phyloP scores from a whole-genome alignment of 2,329 filamentous ascomycete species.

The Cytospora mali region DNA sequence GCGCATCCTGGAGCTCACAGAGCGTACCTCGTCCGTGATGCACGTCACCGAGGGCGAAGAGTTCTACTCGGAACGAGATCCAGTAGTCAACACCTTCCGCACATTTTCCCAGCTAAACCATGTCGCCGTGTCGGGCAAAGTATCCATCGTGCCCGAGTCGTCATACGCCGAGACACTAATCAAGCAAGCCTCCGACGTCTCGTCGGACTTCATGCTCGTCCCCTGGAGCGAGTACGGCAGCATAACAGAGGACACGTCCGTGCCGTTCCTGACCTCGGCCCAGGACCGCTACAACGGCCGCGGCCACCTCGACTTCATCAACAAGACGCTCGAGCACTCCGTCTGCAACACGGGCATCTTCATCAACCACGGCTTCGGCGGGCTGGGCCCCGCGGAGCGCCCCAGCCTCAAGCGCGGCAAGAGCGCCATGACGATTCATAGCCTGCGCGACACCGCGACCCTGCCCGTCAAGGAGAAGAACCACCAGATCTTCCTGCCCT shows the following conservation, averaged over 20 bases:
- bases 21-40: conserved; percentile 95
- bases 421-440: conserved; percentile 63
- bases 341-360: conserved; percentile 75
- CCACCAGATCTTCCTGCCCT: conserved; percentile 86
- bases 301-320: conserved; percentile 75
- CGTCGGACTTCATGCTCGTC: conserved; percentile 75
- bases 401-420: conserved; percentile 49
- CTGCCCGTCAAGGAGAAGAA: conserved; percentile 66
- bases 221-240: conserved; percentile 88
- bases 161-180: conserved; percentile 79
- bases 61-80: conserved; percentile 67
- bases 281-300: conserved; percentile 64
- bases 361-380: conserved; percentile 66
- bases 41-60: conserved; percentile 83
- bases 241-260: conserved; percentile 65
- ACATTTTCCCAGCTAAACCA: conserved; percentile 85
- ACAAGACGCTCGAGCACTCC: conserved; percentile 63
- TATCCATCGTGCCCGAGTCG: conserved; percentile 76
- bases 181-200: conserved; percentile 68
- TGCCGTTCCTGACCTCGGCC: conserved; percentile 44
- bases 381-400: conserved; percentile 40
- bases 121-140: conserved; percentile 78
- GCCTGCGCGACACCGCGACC: conserved; percentile 52
- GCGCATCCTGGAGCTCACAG: conserved; percentile 84
- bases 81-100: conserved; percentile 88